A percentile compares a stretch with the other conserved stretches of the same genome.
phyloP scores from a whole-genome alignment of 441 rosid species.

The Gossypium davidsonii region DNA sequence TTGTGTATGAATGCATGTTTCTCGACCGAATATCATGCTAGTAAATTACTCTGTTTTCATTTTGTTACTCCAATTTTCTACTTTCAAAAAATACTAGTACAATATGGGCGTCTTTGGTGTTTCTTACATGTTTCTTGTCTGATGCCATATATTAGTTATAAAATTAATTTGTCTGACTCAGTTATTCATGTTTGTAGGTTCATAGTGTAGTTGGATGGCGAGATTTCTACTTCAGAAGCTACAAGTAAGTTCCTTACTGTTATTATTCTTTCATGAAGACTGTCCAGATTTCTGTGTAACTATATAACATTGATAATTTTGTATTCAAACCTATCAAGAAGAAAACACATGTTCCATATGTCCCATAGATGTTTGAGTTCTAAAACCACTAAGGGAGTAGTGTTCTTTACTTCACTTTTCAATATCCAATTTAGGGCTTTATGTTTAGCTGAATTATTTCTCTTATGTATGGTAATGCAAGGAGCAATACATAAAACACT shows the following conservation, averaged over 20 bases:
- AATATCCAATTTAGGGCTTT: neutral
- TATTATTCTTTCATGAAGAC: neutral
- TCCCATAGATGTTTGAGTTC: neutral
- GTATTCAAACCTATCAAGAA: neutral
- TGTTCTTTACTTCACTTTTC: neutral
- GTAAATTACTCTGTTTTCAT: neutral
- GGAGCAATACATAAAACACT: neutral
- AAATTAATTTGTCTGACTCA: constrained; percentile 4
- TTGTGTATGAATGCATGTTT: neutral
- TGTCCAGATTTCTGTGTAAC: neutral
- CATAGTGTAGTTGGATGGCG: constrained; percentile 92
- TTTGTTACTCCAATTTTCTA: neutral
- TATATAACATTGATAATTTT: neutral
- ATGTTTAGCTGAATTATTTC: neutral
- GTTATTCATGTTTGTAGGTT: constrained; percentile 42
- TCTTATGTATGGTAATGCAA: neutral
- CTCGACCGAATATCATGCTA: neutral
- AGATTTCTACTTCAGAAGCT: constrained; percentile 70
- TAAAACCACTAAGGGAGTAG: neutral
- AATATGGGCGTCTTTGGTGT: neutral
- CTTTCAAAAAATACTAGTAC: neutral
- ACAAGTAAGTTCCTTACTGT: constrained; percentile 48
- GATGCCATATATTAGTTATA: neutral
- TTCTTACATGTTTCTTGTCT: neutral
- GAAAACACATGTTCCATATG: neutral